These are phyloP conservation scores for Rhodamnia rubescens DNA, from an alignment of 345 rosid genomes.

Conservation along the genomic window DNA sequence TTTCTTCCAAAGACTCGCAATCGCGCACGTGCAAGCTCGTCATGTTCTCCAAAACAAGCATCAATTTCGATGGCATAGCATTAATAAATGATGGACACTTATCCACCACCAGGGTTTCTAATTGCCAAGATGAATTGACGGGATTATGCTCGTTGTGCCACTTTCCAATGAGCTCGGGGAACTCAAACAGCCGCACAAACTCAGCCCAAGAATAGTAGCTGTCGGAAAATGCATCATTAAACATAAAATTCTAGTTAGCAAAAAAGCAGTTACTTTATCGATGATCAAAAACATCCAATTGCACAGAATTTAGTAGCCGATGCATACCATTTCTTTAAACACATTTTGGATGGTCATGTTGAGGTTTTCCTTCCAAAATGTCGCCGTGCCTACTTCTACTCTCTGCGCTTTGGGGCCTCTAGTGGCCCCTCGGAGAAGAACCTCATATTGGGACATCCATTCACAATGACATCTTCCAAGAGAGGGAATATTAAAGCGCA, in stretches of 20 bases:
- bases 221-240: background rate
- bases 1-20: background rate
- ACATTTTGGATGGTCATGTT: background rate
- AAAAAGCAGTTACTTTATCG: background rate
- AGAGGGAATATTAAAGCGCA: background rate
- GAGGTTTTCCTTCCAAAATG: background rate
- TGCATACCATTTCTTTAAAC: background rate
- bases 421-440: background rate
- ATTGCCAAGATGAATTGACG: background rate
- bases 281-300: background rate
- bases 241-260: background rate
- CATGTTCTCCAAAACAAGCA: background rate
- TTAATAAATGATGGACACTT: background rate
- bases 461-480: background rate
- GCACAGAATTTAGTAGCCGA: background rate
- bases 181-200: fast-evolving
- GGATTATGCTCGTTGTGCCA: background rate
- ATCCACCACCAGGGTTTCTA: background rate
- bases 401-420: fast-evolving
- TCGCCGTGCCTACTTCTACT: background rate
- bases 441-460: background rate
- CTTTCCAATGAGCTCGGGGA: fast-evolving
- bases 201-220: fast-evolving
- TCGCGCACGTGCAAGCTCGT: background rate
- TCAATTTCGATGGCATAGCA: background rate